Evolutionary conservation across 352 stramenopile species (phyloP).

Genomic region (Discostella stelligera): DNA sequence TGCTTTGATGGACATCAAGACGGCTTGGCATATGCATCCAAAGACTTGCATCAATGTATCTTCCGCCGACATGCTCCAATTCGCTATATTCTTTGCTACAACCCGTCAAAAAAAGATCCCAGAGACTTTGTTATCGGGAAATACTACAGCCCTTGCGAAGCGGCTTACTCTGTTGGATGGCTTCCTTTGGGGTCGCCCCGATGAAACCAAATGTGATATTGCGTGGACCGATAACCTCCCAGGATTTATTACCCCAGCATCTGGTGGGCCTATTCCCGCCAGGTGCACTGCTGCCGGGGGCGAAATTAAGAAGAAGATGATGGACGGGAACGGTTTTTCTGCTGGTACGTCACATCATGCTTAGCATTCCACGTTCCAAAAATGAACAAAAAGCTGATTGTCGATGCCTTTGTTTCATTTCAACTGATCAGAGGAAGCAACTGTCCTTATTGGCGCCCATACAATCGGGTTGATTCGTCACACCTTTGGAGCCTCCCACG

Average conservation of each 20-base stretch:
- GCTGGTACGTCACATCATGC: conserved; percentile 1
- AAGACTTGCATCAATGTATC: conserved; percentile 13
- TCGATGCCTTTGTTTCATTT: too few relatives aligned
- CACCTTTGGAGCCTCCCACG: conserved; percentile 3
- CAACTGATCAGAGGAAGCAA: conserved; percentile 11
- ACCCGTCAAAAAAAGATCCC: not conserved
- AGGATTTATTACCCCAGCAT: not conserved
- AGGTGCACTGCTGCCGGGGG: conserved; percentile 1
- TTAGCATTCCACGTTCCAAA: too few relatives aligned
- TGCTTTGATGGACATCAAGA: conserved; percentile 17
- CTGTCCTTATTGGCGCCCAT: conserved; percentile 15
- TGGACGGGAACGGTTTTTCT: conserved; percentile 17
- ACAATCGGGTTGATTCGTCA: conserved; percentile 12
- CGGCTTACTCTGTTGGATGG: not conserved
- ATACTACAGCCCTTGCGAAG: not conserved
- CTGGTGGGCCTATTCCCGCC: conserved; percentile 1
- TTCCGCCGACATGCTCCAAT: conserved; percentile 16
- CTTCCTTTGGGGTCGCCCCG: conserved; percentile 16
- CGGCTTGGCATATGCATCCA: conserved; percentile 2
- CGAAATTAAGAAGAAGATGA: conserved; percentile 22
- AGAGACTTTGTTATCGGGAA: not conserved
- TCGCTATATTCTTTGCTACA: conserved; percentile 18
- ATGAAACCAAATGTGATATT: conserved; percentile 7
- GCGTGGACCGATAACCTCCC: conserved; percentile 21
- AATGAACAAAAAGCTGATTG: too few relatives aligned